Evolutionary conservation across 228 moss, liverwort and hornwort species (phyloP).

Genomic region (Sphagnum fallax): DNA sequence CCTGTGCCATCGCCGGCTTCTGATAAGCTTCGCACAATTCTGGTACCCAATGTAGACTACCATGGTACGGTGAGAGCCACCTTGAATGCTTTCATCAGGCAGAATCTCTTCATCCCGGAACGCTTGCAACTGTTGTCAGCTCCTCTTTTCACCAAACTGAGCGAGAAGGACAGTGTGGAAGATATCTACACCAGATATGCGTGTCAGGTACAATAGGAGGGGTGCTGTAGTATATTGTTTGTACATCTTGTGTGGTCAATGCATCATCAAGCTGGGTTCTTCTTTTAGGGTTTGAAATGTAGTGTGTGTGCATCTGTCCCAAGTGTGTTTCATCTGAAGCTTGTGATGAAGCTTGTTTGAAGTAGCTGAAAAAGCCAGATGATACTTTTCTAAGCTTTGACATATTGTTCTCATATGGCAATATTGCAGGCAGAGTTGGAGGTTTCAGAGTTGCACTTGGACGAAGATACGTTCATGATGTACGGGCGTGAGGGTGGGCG

Average conservation of each 20-base stretch:
- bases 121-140: conserved; percentile 74
- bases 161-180: conserved; percentile 80
- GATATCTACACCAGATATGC: conserved; percentile 80
- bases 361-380: no score
- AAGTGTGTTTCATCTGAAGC: no score
- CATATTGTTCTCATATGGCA: neutral
- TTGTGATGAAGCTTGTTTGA: no score
- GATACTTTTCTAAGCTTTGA: no score
- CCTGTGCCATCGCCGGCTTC: conserved; percentile 28
- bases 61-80: conserved; percentile 69
- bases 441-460: conserved; percentile 70
- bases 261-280: no score
- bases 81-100: conserved; percentile 31
- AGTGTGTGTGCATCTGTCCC: no score
- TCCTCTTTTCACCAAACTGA: conserved; percentile 67
- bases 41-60: conserved; percentile 74
- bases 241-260: no score
- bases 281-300: no score
- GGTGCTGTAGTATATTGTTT: no score
- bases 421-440: conserved; percentile 59
- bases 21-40: conserved; percentile 55
- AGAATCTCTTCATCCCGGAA: conserved; percentile 41
- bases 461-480: conserved; percentile 78
- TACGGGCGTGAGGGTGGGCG: conserved; percentile 80
- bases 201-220: conserved; percentile 41